Evolutionary conservation across 2,329 filamentous ascomycete species (phyloP).

Genomic region (Venturia carpophila): DNA sequence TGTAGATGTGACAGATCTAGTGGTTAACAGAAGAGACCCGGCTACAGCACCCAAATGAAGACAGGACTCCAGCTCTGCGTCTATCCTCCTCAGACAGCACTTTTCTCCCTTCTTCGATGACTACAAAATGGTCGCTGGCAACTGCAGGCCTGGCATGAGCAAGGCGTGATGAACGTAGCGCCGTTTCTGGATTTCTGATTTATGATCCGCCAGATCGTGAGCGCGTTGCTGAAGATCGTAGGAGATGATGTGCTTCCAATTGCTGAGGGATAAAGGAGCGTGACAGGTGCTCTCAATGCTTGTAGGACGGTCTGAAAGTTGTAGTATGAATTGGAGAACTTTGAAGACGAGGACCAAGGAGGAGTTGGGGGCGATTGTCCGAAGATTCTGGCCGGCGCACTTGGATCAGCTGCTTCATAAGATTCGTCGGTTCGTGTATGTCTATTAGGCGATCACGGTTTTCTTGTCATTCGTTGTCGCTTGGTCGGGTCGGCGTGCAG

Average conservation of each 20-base stretch:
- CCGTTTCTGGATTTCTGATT: background rate
- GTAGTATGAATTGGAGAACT: constrained; percentile 5
- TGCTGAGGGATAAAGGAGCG: background rate
- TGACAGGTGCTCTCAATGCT: background rate
- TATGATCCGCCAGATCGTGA: background rate
- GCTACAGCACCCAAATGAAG: background rate
- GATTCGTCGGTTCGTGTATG: background rate
- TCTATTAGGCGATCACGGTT: background rate
- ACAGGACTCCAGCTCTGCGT: background rate
- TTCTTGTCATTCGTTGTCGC: background rate
- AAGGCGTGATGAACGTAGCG: background rate
- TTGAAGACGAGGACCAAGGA: background rate
- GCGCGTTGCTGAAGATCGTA: background rate
- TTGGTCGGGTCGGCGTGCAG: background rate
- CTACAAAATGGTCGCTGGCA: background rate
- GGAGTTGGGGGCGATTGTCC: background rate
- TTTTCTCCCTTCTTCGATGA: background rate
- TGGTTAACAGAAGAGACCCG: constrained; percentile 1
- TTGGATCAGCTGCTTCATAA: background rate
- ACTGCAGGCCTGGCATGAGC: constrained; percentile 5
- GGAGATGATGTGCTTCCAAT: background rate
- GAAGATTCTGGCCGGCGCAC: background rate
- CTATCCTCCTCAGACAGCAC: background rate
- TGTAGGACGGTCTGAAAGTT: background rate
- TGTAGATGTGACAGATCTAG: background rate